Evolutionary conservation across 2,329 filamentous ascomycete species (phyloP).

Genomic region (Microcyclospora tardicrescens): DNA sequence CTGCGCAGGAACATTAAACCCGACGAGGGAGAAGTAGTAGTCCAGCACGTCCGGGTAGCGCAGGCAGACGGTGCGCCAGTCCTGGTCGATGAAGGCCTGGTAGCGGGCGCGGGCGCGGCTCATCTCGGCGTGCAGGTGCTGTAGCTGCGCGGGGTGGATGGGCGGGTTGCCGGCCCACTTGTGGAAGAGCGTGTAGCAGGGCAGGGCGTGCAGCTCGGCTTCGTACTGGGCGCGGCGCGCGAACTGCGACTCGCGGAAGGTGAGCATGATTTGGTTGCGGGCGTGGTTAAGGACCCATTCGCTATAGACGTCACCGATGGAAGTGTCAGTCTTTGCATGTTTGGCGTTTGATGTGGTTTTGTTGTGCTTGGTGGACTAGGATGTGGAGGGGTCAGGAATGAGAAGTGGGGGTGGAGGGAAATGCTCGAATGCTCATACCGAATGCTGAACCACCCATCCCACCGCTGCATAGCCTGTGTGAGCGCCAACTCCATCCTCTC

Average conservation of each 20-base stretch:
- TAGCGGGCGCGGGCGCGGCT: constrained; percentile 50
- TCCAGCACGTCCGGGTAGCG: constrained; percentile 71
- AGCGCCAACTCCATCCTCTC: constrained; percentile 20
- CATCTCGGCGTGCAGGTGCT: constrained; percentile 40
- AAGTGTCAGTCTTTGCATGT: not conserved
- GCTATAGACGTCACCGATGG: constrained; percentile 13
- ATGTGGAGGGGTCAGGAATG: not conserved
- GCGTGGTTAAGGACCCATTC: constrained; percentile 36
- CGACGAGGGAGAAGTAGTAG: constrained; percentile 63
- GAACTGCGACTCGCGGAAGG: constrained; percentile 23
- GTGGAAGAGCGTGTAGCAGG: constrained; percentile 34
- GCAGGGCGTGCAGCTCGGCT: constrained; percentile 31
- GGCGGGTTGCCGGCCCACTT: constrained; percentile 33
- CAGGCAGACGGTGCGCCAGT: constrained; percentile 64
- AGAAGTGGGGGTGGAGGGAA: not conserved
- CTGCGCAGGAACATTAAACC: constrained; percentile 51
- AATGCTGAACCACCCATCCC: constrained; percentile 16
- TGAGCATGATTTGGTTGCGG: constrained; percentile 31
- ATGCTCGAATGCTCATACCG: constrained; percentile 10
- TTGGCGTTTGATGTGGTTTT: not conserved
- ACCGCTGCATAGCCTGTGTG: constrained; percentile 20
- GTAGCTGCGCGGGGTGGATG: constrained; percentile 27
- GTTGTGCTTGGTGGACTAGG: not conserved
- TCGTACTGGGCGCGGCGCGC: constrained; percentile 28
- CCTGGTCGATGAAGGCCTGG: constrained; percentile 63